Evolutionary conservation across 345 rosid genomes (phyloP).

Genomic region (Brassica carinata): DNA sequence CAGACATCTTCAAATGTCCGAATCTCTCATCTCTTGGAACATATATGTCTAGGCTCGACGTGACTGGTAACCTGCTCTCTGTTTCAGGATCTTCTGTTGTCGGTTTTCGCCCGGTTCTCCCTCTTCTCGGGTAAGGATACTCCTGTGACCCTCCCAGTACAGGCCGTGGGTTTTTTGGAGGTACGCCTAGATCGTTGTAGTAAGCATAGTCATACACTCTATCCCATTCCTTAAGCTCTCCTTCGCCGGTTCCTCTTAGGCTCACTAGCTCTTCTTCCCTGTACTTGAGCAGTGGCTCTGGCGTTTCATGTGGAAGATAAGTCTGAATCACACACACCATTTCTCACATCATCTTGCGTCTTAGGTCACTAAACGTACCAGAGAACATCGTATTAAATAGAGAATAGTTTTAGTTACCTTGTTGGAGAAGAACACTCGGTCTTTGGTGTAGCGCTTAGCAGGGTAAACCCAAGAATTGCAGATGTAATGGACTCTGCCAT

Average conservation of each 20-base stretch:
- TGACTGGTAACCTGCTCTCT: conserved; percentile 60
- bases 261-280: conserved; percentile 63
- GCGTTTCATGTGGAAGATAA: conserved; percentile 73
- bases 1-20: conserved; percentile 70
- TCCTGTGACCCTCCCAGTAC: conserved; percentile 74
- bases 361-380: neutral
- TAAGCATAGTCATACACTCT: conserved; percentile 83
- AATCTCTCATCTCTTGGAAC: conserved; percentile 89
- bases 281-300: conserved; percentile 52
- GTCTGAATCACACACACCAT: conserved; percentile 46
- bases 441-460: conserved; percentile 45
- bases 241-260: conserved; percentile 72
- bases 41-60: conserved; percentile 51
- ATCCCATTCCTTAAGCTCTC: conserved; percentile 77
- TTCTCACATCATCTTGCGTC: neutral
- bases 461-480: conserved; percentile 96
- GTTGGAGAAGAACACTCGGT: conserved; percentile 80
- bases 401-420: conserved; percentile 44
- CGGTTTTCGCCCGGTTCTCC: conserved; percentile 72
- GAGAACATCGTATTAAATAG: neutral
- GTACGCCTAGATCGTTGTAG: conserved; percentile 78
- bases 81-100: conserved; percentile 48
- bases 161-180: conserved; percentile 57
- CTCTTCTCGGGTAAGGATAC: conserved; percentile 90
- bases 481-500: conserved; percentile 64